These are phyloP conservation scores for Setaria viridis DNA, from an alignment of 202 grass and related monocot genomes.

Conservation along the genomic window DNA sequence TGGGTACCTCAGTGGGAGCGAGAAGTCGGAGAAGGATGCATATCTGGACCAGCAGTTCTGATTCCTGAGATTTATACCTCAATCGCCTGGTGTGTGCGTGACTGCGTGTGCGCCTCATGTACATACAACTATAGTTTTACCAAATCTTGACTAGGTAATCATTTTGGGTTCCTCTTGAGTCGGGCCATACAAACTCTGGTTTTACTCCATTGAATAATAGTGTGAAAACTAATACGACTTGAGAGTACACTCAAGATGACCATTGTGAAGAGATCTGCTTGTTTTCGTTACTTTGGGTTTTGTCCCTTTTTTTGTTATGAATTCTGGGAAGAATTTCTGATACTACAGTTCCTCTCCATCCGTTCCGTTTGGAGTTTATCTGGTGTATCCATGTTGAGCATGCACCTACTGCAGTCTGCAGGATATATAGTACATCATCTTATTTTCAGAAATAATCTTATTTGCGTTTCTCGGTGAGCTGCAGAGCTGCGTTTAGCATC, in stretches of 20 bases:
- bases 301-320: neutral
- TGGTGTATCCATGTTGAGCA: neutral
- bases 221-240: constrained; percentile 19
- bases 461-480: too few species aligned
- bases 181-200: neutral
- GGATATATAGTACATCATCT: too few species aligned
- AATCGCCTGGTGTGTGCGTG: neutral
- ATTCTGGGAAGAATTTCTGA: neutral
- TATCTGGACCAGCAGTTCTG: constrained; percentile 74
- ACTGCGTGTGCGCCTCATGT: constrained; percentile 35
- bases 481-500: too few species aligned
- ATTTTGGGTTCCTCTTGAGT: constrained; percentile 21
- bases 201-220: constrained; percentile 45
- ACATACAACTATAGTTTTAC: constrained; percentile 37
- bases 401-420: too few species aligned
- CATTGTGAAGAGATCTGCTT: neutral
- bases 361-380: neutral
- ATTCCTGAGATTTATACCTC: constrained; percentile 33
- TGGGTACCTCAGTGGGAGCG: constrained; percentile 56
- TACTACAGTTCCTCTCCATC: too few species aligned
- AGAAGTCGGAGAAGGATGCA: constrained; percentile 69
- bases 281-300: neutral
- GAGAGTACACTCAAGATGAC: constrained; percentile 22
- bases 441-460: too few species aligned
- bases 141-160: constrained; percentile 9